Conservation (phyloP, 208 protist species). For the Endotrypanum monterogeii region DNA sequence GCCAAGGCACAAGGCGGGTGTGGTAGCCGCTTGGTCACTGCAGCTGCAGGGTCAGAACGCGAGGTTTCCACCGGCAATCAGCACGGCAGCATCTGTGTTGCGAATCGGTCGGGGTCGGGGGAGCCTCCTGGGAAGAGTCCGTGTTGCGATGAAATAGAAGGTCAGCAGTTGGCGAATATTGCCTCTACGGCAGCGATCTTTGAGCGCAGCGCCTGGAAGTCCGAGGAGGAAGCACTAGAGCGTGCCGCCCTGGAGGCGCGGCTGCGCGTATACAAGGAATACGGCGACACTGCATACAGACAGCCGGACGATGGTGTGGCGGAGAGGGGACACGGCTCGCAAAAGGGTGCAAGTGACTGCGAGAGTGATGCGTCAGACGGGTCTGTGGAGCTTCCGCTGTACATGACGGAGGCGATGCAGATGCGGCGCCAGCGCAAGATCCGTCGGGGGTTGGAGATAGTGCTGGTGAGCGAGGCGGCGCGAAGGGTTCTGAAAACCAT, state of each 20-base stretch:
- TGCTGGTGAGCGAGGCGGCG: constrained; percentile 48
- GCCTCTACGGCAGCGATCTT: constrained; percentile 24
- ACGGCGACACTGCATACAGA: background rate
- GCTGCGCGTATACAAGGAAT: constrained; percentile 21
- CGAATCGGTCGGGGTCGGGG: background rate
- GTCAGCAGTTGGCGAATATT: constrained; percentile 28
- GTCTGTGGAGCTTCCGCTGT: constrained; percentile 22
- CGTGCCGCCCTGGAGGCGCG: constrained; percentile 21
- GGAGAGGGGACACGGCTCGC: background rate
- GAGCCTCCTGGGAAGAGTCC: constrained; percentile 2
- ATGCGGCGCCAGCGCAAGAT: constrained; percentile 43
- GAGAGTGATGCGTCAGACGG: constrained; percentile 13
- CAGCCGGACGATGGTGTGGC: background rate
- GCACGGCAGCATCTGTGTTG: background rate
- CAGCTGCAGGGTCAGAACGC: too few species aligned
- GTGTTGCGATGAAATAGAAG: constrained; percentile 26
- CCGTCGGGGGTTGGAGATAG: constrained; percentile 33
- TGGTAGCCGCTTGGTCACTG: background rate
- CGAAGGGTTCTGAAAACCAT: constrained; percentile 31
- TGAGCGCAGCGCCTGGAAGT: constrained; percentile 12
- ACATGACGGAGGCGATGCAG: constrained; percentile 41
- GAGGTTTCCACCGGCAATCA: background rate
- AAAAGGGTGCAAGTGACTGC: background rate
- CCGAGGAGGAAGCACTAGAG: constrained; percentile 24
- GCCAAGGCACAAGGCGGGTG: constrained; percentile 13